Percentiles rank a stretch among this genome's conserved stretches.
These are phyloP conservation scores for Albizia julibrissin DNA, from an alignment of 306 rosid species.

Conservation along the genomic window DNA sequence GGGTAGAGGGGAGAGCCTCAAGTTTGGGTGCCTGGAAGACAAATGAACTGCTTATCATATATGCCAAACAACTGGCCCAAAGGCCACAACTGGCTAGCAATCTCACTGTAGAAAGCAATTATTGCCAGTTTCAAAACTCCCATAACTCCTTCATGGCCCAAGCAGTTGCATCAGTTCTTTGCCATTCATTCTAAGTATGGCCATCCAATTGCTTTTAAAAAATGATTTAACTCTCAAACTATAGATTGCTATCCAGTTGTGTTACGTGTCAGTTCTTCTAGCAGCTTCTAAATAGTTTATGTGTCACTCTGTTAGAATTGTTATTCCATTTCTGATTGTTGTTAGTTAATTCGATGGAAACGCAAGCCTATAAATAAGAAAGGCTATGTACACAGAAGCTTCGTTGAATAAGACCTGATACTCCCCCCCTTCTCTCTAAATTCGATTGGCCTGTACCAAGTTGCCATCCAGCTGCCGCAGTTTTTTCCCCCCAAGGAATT, in stretches of 20 bases:
- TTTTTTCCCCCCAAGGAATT: neutral
- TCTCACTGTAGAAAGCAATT: neutral
- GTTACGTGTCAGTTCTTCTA: too few species aligned
- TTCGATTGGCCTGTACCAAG: too few species aligned
- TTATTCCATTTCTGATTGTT: too few species aligned
- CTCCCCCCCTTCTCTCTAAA: too few species aligned
- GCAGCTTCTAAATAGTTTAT: too few species aligned
- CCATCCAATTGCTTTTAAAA: neutral
- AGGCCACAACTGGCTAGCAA: neutral
- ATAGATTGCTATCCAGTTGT: neutral
- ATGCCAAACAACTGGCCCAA: neutral
- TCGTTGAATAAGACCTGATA: too few species aligned
- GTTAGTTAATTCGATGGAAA: too few species aligned
- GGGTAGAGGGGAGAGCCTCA: neutral
- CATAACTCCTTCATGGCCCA: neutral
- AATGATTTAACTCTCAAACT: neutral
- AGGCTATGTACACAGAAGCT: too few species aligned
- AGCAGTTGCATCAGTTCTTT: neutral
- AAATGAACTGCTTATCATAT: neutral
- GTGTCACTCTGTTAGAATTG: too few species aligned
- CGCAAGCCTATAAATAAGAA: too few species aligned
- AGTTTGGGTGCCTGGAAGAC: neutral
- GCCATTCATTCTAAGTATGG: neutral
- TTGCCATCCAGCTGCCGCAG: too few species aligned
- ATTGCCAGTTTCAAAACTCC: neutral